These are phyloP conservation scores for Trichoderma sp. DNA, from an alignment of 2,329 filamentous ascomycete species.

Conservation along the genomic window DNA sequence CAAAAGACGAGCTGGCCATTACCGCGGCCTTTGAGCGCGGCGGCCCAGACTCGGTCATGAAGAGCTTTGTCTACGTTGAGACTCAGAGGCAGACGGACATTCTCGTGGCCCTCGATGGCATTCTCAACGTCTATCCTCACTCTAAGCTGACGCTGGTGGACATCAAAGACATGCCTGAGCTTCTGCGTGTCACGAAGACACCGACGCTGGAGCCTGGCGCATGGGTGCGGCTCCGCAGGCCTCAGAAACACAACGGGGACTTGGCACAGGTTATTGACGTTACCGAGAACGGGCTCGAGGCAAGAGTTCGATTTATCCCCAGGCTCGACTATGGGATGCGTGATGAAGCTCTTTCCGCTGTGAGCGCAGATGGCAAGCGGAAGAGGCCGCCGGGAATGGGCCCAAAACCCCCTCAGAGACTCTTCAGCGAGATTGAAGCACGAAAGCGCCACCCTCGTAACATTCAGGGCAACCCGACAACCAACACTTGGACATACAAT, in stretches of 20 bases:
- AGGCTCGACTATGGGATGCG: conserved; percentile 88
- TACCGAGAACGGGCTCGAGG: conserved; percentile 87
- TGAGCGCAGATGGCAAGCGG: conserved; percentile 67
- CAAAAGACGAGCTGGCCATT: conserved; percentile 79
- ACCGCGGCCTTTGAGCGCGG: conserved; percentile 91
- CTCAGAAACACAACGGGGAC: conserved; percentile 81
- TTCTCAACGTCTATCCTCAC: conserved; percentile 87
- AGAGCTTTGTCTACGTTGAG: conserved; percentile 94
- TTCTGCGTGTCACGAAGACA: conserved; percentile 87
- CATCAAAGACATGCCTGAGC: conserved; percentile 95
- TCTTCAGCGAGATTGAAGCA: conserved; percentile 92
- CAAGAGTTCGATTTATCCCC: conserved; percentile 83
- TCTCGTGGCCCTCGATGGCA: conserved; percentile 75
- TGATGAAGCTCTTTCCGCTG: conserved; percentile 62
- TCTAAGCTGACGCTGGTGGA: conserved; percentile 86
- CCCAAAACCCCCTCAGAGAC: conserved; percentile 77
- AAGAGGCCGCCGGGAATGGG: conserved; percentile 68
- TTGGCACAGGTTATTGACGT: conserved; percentile 90
- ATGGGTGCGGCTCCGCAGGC: conserved; percentile 85
- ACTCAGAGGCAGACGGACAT: conserved; percentile 86
- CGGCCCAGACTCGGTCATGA: conserved; percentile 75
- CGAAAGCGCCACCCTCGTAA: conserved; percentile 76
- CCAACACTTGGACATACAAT: conserved; percentile 80
- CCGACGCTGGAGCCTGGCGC: conserved; percentile 82
- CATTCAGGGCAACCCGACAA: conserved; percentile 69